Evolutionary conservation across 2,329 filamentous ascomycete genomes (phyloP).

Genomic region (Colletotrichum zoysiae): DNA sequence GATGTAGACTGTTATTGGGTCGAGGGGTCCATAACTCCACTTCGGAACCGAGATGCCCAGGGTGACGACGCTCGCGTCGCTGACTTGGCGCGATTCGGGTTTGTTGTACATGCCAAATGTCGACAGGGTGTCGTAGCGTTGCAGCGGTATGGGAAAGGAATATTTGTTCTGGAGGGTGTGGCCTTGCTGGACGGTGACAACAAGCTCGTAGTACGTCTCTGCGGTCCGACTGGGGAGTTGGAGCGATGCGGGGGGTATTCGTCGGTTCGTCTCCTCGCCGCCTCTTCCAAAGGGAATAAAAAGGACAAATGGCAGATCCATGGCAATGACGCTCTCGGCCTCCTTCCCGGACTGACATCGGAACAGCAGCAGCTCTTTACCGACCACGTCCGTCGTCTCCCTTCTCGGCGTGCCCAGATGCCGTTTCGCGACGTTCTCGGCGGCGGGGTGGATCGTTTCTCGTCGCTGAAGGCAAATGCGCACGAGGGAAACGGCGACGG

Average conservation of each 20-base stretch:
- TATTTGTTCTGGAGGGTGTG: slow-evolving; percentile 90
- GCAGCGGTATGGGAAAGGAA: slow-evolving; percentile 88
- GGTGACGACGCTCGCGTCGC: slow-evolving; percentile 91
- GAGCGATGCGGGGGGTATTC: slow-evolving; percentile 92
- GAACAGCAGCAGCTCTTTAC: slow-evolving; percentile 94
- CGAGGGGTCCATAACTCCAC: slow-evolving; percentile 96
- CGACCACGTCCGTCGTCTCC: slow-evolving; percentile 92
- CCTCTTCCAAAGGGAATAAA: slow-evolving; percentile 96
- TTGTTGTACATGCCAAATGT: slow-evolving; percentile 99
- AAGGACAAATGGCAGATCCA: slow-evolving; percentile 97
- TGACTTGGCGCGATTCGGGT: slow-evolving; percentile 87
- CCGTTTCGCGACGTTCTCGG: slow-evolving; percentile 93
- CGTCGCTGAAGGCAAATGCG: slow-evolving; percentile 93
- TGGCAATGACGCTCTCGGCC: slow-evolving; percentile 88
- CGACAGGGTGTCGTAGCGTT: slow-evolving; percentile 94
- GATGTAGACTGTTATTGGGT: slow-evolving; percentile 96
- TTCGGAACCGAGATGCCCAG: slow-evolving; percentile 91
- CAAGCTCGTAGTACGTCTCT: slow-evolving; percentile 96
- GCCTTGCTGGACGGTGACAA: slow-evolving; percentile 95
- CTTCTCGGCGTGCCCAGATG: slow-evolving; percentile 90
- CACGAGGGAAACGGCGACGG: slow-evolving; percentile 91
- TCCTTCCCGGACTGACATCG: slow-evolving; percentile 87
- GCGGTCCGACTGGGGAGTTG: slow-evolving; percentile 93
- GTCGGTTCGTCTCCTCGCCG: slow-evolving; percentile 87
- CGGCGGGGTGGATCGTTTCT: slow-evolving; percentile 96